Evolutionary conservation across 495 filamentous ascomycete genomes (phyloP).

Genomic region (Cercophora sp.): DNA sequence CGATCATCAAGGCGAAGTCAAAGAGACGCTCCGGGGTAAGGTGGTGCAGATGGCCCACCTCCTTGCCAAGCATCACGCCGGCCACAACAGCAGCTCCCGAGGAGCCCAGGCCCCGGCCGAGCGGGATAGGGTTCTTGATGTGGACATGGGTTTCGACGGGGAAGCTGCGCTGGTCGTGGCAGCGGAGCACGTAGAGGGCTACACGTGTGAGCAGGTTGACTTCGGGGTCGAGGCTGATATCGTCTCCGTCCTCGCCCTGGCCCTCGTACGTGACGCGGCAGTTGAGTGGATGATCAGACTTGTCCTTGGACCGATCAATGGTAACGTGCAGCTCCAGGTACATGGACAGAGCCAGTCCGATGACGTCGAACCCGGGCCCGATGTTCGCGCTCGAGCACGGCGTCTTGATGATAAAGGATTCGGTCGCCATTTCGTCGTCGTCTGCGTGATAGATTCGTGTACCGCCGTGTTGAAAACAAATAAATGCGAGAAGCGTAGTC

Average conservation of each 20-base stretch:
- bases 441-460: background rate
- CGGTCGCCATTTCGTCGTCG: constrained; percentile 22
- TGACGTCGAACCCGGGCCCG: constrained; percentile 94
- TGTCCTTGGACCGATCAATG: constrained; percentile 49
- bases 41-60: constrained; percentile 71
- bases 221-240: constrained; percentile 73
- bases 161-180: constrained; percentile 78
- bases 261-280: constrained; percentile 89
- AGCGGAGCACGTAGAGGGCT: constrained; percentile 87
- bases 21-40: constrained; percentile 79
- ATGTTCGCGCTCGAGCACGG: constrained; percentile 96
- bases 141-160: constrained; percentile 84
- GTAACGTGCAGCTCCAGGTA: constrained; percentile 81
- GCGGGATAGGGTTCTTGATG: constrained; percentile 87
- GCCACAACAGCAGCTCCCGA: constrained; percentile 94
- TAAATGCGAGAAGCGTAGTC: background rate
- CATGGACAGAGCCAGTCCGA: constrained; percentile 87
- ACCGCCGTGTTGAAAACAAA: background rate
- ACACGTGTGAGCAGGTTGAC: constrained; percentile 87
- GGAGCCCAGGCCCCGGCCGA: constrained; percentile 85
- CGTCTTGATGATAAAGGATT: constrained; percentile 58
- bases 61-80: constrained; percentile 86
- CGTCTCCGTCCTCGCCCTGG: constrained; percentile 63
- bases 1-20: constrained; percentile 94
- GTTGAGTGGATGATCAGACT: constrained; percentile 65